Evolutionary conservation across 108 stramenopile genomes (phyloP).

Genomic region (Cyclotella choctawhatcheeana): DNA sequence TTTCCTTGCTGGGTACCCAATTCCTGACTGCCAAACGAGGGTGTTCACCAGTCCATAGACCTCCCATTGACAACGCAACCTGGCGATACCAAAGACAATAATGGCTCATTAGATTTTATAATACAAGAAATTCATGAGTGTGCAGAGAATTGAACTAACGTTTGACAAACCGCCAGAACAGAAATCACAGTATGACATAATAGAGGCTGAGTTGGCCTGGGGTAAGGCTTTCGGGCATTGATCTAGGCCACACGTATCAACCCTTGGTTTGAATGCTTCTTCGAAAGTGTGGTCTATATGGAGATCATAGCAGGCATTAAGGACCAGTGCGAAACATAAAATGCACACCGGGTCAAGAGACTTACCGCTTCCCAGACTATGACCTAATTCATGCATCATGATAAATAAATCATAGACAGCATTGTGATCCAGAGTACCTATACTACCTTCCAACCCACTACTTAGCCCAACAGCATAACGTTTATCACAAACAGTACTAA

Average conservation of each 20-base stretch:
- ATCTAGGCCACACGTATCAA: conserved; percentile 27
- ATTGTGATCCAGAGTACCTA: conserved; percentile 21
- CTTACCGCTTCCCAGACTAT: conserved; percentile 28
- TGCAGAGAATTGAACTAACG: too few species aligned
- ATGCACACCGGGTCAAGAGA: too few species aligned
- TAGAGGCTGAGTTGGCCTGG: conserved; percentile 21
- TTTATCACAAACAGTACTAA: conserved; percentile 30
- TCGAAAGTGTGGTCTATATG: conserved; percentile 45
- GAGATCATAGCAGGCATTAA: too few species aligned
- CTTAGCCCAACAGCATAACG: conserved; percentile 21
- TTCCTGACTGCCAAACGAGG: conserved; percentile 8
- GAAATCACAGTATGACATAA: conserved; percentile 47
- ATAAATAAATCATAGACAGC: conserved; percentile 29
- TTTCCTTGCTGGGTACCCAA: conserved; percentile 4
- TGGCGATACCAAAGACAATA: too few species aligned
- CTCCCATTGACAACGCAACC: conserved; percentile 26
- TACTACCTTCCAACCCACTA: conserved; percentile 20
- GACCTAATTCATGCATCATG: conserved; percentile 29
- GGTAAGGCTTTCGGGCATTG: conserved; percentile 27
- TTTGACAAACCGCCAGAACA: conserved; percentile 32
- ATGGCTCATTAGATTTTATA: too few species aligned
- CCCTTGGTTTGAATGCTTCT: conserved; percentile 11
- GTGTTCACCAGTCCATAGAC: conserved; percentile 23
- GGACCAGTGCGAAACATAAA: neutral
- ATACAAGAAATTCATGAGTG: too few species aligned